Percentiles rank a stretch among this genome's conserved stretches.
phyloP scores from a whole-genome alignment of 2,329 filamentous ascomycete genomes.

The Colletotrichum filicis region DNA sequence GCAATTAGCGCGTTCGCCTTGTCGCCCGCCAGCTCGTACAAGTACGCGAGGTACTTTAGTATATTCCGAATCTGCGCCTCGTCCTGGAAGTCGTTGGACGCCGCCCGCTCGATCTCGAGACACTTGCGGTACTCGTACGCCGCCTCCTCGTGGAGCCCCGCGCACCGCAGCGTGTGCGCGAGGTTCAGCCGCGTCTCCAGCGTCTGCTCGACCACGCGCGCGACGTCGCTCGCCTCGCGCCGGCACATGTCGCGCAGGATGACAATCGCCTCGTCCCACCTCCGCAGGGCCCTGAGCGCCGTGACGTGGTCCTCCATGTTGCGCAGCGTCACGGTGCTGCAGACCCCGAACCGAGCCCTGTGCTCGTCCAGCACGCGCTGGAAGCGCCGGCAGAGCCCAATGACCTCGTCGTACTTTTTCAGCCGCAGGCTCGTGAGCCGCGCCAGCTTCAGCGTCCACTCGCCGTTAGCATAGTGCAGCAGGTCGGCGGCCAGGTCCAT shows the following conservation, averaged over 20 bases:
- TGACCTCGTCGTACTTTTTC: slow-evolving; percentile 31
- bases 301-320: slow-evolving; percentile 35
- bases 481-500: slow-evolving; percentile 36
- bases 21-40: slow-evolving; percentile 32
- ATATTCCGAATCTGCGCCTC: slow-evolving; percentile 33
- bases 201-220: slow-evolving; percentile 26
- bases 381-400: slow-evolving; percentile 32
- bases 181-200: slow-evolving; percentile 32
- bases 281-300: slow-evolving; percentile 26
- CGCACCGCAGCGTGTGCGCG: slow-evolving; percentile 28
- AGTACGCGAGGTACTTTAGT: slow-evolving; percentile 33
- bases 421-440: slow-evolving; percentile 33
- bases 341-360: slow-evolving; percentile 20
- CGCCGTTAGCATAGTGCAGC: slow-evolving; percentile 37
- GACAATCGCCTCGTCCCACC: slow-evolving; percentile 31
- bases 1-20: slow-evolving; percentile 28
- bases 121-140: slow-evolving; percentile 36
- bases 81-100: slow-evolving; percentile 21
- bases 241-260: slow-evolving; percentile 34
- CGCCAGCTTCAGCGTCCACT: slow-evolving; percentile 37
- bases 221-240: slow-evolving; percentile 25
- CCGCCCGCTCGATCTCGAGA: slow-evolving; percentile 31
- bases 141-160: slow-evolving; percentile 30
- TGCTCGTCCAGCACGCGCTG: slow-evolving; percentile 34
- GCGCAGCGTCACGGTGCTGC: slow-evolving; percentile 27